Percentiles rank a stretch among this genome's conserved stretches.
phyloP scores from a whole-genome alignment of 2,329 filamentous ascomycete genomes.

The Pseudocercospora cruenta region DNA sequence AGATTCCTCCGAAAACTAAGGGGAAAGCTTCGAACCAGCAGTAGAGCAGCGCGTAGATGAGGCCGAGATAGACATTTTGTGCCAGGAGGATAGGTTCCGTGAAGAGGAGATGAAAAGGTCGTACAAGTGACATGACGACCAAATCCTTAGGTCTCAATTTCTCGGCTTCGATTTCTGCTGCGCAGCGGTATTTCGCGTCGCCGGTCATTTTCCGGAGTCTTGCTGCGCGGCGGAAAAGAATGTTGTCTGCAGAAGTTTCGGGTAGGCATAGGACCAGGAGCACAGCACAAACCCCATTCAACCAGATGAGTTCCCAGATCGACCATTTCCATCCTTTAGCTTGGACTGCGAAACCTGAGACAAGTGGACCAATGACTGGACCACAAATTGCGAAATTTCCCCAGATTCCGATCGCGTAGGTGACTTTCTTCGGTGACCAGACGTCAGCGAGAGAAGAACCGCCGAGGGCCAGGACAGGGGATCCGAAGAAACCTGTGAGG shows the following conservation, averaged over 20 bases:
- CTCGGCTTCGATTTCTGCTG: conserved; percentile 42
- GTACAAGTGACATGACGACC: conserved; percentile 44
- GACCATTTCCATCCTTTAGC: conserved; percentile 14
- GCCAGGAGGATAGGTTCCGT: conserved; percentile 43
- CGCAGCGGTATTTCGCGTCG: conserved; percentile 40
- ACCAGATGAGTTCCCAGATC: conserved; percentile 18
- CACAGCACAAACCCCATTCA: conserved; percentile 41
- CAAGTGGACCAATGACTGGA: conserved; percentile 42
- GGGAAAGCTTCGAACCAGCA: conserved; percentile 50
- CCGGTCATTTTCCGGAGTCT: conserved; percentile 43
- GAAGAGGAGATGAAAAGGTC: conserved; percentile 46
- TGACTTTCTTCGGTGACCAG: conserved; percentile 40
- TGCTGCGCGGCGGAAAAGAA: conserved; percentile 43
- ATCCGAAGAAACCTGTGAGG: conserved; percentile 54
- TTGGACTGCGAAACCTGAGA: conserved; percentile 8
- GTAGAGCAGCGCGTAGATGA: conserved; percentile 46
- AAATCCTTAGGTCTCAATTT: conserved; percentile 41
- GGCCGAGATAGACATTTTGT: conserved; percentile 46
- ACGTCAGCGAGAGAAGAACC: conserved; percentile 49
- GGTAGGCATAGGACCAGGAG: conserved; percentile 41
- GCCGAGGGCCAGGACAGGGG: conserved; percentile 48
- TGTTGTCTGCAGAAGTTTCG: conserved; percentile 43
- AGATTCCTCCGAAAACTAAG: conserved; percentile 44
- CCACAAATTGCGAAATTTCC: conserved; percentile 42
- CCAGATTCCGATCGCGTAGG: conserved; percentile 44